Conservation (phyloP, 2,329 filamentous ascomycete genomes). For the Lecanicillium sp. region DNA sequence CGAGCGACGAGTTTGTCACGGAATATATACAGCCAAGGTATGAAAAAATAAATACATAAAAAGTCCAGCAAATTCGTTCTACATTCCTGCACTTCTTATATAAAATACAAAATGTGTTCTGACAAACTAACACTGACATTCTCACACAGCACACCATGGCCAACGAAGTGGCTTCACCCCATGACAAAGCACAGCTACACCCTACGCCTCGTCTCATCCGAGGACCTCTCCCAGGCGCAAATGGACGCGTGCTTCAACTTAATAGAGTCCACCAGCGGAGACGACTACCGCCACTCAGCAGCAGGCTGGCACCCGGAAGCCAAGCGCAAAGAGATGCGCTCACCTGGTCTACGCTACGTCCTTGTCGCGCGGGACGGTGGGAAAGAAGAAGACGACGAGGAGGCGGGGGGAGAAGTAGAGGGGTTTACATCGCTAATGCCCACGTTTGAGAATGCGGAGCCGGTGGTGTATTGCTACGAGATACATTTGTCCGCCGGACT, state of each 20-base stretch:
- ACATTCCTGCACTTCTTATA: too few relatives aligned
- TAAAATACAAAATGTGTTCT: too few relatives aligned
- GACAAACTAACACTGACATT: too few relatives aligned
- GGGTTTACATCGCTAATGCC: conserved; percentile 65
- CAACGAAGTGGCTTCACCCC: conserved; percentile 44
- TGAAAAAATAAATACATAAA: too few relatives aligned
- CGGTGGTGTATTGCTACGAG: conserved; percentile 73
- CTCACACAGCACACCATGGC: too few relatives aligned
- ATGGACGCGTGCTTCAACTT: conserved; percentile 46
- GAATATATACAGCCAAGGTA: conserved; percentile 42
- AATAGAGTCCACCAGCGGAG: conserved; percentile 55
- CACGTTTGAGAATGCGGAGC: conserved; percentile 56
- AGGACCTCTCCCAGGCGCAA: conserved; percentile 32
- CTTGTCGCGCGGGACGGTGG: conserved; percentile 35
- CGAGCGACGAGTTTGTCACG: conserved; percentile 38
- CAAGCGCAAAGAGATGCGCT: conserved; percentile 63
- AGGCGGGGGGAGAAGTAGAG: neutral
- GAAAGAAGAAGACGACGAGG: conserved; percentile 3
- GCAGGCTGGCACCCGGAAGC: conserved; percentile 53
- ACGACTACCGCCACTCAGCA: conserved; percentile 56
- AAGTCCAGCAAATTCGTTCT: too few relatives aligned
- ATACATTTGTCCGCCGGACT: conserved; percentile 56
- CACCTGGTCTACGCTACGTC: conserved; percentile 60
- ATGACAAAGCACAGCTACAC: conserved; percentile 30
- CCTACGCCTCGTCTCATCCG: conserved; percentile 34